Evolutionary conservation across 345 rosid species (phyloP).

Genomic region (Brassica carinata): DNA sequence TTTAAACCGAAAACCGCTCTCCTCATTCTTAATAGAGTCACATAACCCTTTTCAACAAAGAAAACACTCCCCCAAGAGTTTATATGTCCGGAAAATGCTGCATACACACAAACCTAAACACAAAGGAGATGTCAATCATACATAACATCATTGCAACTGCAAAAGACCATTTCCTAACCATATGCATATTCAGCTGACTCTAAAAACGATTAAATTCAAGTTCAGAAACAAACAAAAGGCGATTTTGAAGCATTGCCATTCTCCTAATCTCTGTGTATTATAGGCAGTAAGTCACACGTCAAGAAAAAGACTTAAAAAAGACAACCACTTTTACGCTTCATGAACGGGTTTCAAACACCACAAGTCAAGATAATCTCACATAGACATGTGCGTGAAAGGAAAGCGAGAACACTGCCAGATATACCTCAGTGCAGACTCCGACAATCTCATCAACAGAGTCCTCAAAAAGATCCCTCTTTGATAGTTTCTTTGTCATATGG

Average conservation of each 20-base stretch:
- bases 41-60: neutral
- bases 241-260: neutral
- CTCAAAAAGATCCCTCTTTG: slow-evolving; percentile 65
- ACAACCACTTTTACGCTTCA: neutral
- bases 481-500: slow-evolving; percentile 61
- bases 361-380: slow-evolving; percentile 1
- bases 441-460: slow-evolving; percentile 71
- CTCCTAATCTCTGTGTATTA: neutral
- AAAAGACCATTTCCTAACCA: neutral
- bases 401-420: slow-evolving; percentile 1
- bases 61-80: neutral
- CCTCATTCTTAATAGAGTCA: neutral
- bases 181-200: neutral
- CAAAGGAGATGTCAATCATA: neutral
- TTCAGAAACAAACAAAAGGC: neutral
- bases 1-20: slow-evolving; percentile 6
- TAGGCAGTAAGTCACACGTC: neutral
- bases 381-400: neutral
- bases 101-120: neutral
- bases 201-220: neutral
- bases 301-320: neutral
- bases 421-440: slow-evolving; percentile 86
- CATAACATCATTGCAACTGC: too few species aligned
- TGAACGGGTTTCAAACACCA: neutral
- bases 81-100: neutral